Base-by-base conservation (phyloP, 1,139 yeast genomes). In the Pichia sp. region DNA sequence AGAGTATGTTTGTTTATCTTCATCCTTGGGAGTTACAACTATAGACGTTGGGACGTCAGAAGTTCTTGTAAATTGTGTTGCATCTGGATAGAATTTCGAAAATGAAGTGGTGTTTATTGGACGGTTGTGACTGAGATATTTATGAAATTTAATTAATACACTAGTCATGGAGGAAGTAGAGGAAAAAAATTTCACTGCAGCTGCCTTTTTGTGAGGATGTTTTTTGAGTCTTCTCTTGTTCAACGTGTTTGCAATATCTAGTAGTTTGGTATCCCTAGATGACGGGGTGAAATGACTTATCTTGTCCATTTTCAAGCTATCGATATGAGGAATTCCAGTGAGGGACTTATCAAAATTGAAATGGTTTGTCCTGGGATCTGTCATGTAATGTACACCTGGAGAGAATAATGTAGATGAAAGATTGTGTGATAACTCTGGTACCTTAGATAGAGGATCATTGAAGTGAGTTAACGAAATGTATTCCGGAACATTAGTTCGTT, bases 91-190 rank as follows among this genome's bases (percentile, higher is more conserved):
- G 52, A 72, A 68, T 54, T 73, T 74, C 0, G 86, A 75, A 31
- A 84, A 67, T 14, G 71, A 66, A 16, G 71, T 61, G 3, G 78
- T 68, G 52, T 77, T 76, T 2, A 79, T 75, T 2, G 77, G 78
- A 53, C 87, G 73, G 63, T 80, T 76, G 63, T 85, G 84, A 33
- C 95, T 81, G 12, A 93, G 65, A 24, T 85, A 67, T 58, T 71
- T 76, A 69, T 93, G 97, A 59, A 92, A 75, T 55, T 91, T 96
- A 12, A 84, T 76, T 52, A 93, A 75, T 0, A 85, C 72, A 0
- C 85, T 77, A 0, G 98, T 91, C 87, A 93, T 79, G 2, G 97
- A 87, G 27, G 96, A 87, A 0, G 98, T 91, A 0, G 97, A 90
- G 1, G 95, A 87, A 58, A 81, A 81, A 66, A 77, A 92, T 55